Percentiles rank a stretch among this genome's conserved stretches.
These are phyloP conservation scores for Athelia psychrophila DNA, from an alignment of 1,284 basidiomycete genomes.

Conservation along the genomic window DNA sequence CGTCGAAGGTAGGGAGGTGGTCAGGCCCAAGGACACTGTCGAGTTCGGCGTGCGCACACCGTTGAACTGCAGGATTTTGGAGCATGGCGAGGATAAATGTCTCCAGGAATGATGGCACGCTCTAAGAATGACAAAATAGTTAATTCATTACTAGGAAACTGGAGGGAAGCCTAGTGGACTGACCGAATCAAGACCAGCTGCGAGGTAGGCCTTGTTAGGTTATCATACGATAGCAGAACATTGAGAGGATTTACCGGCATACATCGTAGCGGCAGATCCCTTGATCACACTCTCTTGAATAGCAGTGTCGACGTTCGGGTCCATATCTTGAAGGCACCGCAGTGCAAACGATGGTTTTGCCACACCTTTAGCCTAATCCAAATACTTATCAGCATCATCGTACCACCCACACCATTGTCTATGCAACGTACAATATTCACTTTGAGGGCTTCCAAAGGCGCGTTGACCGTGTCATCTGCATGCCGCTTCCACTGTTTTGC, in stretches of 20 bases:
- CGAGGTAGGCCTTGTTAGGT: constrained; percentile 72
- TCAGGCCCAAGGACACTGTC: constrained; percentile 27
- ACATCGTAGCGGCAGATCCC: not conserved
- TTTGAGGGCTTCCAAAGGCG: constrained; percentile 1
- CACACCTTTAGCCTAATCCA: constrained; percentile 29
- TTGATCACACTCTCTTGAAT: not conserved
- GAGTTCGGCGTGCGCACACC: constrained; percentile 28
- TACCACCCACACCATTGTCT: not conserved
- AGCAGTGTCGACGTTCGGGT: not conserved
- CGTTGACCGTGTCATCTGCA: not conserved
- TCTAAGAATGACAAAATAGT: constrained; percentile 2
- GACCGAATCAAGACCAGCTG: constrained; percentile 17
- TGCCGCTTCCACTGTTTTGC: constrained; percentile 11
- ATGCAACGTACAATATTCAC: not conserved
- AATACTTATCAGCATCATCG: constrained; percentile 34
- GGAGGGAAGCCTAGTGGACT: not conserved
- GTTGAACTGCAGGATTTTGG: constrained; percentile 22
- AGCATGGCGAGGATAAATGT: constrained; percentile 25
- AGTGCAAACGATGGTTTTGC: not conserved
- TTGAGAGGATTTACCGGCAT: constrained; percentile 38
- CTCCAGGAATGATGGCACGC: constrained; percentile 18
- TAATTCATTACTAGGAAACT: not conserved
- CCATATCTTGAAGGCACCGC: too few relatives aligned
- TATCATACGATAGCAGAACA: constrained; percentile 68
- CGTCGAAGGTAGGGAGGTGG: constrained; percentile 31